Percentiles rank a stretch among this genome's conserved stretches.
Evolutionary conservation across 108 stramenopile genomes (phyloP).

Genomic region (Nannochloropsis gaditana): DNA sequence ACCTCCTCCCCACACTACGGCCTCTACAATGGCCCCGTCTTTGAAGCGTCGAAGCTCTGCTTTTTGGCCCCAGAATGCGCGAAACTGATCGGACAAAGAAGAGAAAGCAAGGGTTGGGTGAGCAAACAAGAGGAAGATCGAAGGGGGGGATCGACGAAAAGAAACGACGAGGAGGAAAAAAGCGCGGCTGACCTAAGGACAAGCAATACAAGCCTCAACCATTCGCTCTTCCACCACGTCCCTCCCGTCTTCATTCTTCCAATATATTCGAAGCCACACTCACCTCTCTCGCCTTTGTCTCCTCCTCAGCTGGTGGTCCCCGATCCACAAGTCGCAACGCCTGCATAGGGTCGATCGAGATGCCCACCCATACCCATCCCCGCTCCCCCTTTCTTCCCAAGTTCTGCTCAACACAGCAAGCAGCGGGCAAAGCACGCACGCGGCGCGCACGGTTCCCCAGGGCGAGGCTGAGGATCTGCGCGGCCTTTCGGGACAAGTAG

Average conservation of each 20-base stretch:
- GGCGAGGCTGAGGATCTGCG: background rate
- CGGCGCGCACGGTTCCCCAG: background rate
- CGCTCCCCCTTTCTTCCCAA: background rate
- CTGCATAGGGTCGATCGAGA: background rate
- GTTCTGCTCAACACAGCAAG: background rate
- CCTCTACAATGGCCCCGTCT: slow-evolving; percentile 35
- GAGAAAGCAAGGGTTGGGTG: background rate
- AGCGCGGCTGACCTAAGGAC: background rate
- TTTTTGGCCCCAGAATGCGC: slow-evolving; percentile 27
- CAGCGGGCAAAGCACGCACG: background rate
- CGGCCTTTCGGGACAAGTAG: slow-evolving; percentile 6
- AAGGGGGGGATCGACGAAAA: background rate
- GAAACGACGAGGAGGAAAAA: background rate
- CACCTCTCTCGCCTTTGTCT: background rate
- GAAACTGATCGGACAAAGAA: background rate
- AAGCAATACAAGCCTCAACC: background rate
- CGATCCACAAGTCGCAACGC: background rate
- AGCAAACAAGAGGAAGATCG: background rate
- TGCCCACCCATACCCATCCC: background rate
- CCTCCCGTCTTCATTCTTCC: background rate
- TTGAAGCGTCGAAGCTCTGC: slow-evolving; percentile 38
- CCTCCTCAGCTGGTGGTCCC: background rate
- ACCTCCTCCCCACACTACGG: slow-evolving; percentile 27
- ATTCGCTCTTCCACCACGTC: background rate
- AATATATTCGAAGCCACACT: background rate